Conservation (phyloP, 192 early-diverging fungal species). For the Linderina pennispora region DNA sequence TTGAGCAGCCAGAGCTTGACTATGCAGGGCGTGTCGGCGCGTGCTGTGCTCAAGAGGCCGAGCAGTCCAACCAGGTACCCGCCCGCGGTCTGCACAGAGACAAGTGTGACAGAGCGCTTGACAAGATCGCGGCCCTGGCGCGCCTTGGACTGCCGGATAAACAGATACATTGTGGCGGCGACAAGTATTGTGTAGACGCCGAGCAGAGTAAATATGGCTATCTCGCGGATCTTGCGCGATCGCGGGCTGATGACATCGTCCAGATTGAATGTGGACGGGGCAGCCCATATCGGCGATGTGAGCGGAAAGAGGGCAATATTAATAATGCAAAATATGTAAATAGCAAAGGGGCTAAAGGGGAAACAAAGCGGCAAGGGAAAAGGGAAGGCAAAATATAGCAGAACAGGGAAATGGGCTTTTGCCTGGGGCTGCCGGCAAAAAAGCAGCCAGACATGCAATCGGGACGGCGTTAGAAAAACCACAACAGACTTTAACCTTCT, state of each 20-base stretch:
- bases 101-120: not conserved
- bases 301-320: too few species aligned
- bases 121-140: not conserved
- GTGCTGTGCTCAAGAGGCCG: not conserved
- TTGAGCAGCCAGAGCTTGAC: not conserved
- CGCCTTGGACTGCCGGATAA: not conserved
- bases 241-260: not conserved
- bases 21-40: not conserved
- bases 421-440: too few species aligned
- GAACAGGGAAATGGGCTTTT: too few species aligned
- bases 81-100: not conserved
- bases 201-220: not conserved
- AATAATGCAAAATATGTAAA: too few species aligned
- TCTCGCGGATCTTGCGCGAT: not conserved
- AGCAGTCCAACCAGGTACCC: not conserved
- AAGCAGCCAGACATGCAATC: too few species aligned
- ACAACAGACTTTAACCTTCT: too few species aligned
- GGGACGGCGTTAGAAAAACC: too few species aligned
- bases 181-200: not conserved
- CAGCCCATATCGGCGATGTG: too few species aligned
- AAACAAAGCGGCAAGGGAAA: too few species aligned
- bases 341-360: too few species aligned
- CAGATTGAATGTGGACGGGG: too few species aligned
- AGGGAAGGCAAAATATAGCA: too few species aligned
- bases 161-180: not conserved